Conservation (phyloP, 345 rosid genomes). For the Corchorus olitorius region DNA sequence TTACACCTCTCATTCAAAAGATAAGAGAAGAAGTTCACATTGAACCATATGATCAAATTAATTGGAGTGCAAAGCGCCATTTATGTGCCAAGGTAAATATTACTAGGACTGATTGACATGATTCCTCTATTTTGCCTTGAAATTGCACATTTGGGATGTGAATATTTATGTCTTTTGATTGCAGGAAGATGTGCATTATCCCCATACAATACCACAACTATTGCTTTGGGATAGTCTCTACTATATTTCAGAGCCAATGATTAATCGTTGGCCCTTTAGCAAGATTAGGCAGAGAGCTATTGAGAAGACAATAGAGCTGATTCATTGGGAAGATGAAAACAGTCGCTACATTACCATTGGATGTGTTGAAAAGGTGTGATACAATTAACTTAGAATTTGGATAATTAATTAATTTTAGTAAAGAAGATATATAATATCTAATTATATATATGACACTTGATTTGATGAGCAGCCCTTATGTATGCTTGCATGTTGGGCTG, state of each 20-base stretch:
- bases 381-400: background rate
- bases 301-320: constrained; percentile 46
- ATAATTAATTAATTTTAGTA: no score
- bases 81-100: constrained; percentile 57
- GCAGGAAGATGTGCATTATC: constrained; percentile 61
- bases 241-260: constrained; percentile 48
- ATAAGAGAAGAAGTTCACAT: constrained; percentile 16
- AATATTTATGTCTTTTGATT: background rate
- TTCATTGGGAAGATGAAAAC: constrained; percentile 65
- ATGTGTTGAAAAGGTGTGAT: constrained; percentile 59
- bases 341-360: constrained; percentile 63
- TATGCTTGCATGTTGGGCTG: constrained; percentile 74
- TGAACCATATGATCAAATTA: constrained; percentile 32
- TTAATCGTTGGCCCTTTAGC: constrained; percentile 54
- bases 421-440: no score
- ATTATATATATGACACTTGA: background rate
- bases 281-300: constrained; percentile 56
- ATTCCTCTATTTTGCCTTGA: background rate
- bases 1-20: constrained; percentile 12
- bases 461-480: constrained; percentile 28
- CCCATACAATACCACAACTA: constrained; percentile 22
- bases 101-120: background rate
- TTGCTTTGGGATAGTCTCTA: constrained; percentile 60
- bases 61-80: constrained; percentile 52
- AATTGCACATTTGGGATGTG: background rate